phyloP scores from a whole-genome alignment of 805 yeast species.

The Komagataella ulmi region DNA sequence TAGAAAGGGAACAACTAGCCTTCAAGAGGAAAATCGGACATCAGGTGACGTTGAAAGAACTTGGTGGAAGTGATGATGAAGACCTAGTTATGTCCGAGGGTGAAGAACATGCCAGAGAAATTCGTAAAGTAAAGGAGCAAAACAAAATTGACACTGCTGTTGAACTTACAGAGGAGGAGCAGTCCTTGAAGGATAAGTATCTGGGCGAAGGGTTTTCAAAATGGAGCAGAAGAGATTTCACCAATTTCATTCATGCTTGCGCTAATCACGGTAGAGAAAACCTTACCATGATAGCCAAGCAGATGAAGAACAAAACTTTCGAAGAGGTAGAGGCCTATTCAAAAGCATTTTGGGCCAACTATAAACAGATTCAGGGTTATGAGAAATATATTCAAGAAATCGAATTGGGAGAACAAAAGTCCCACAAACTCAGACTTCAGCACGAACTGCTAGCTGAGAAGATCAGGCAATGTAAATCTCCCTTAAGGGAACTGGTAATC shows the following conservation, averaged over 20 bases:
- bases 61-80: slow-evolving; percentile 11
- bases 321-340: slow-evolving; percentile 77
- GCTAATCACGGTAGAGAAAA: slow-evolving; percentile 77
- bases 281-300: slow-evolving; percentile 54
- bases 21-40: slow-evolving; percentile 56
- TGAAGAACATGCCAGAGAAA: slow-evolving; percentile 19
- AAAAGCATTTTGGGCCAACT: slow-evolving; percentile 68
- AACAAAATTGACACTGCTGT: slow-evolving; percentile 64
- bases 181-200: slow-evolving; percentile 41
- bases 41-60: slow-evolving; percentile 44
- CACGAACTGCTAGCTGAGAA: slow-evolving; percentile 72
- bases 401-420: slow-evolving; percentile 81
- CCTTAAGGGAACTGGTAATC: slow-evolving; percentile 63
- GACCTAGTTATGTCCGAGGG: slow-evolving; percentile 20
- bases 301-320: slow-evolving; percentile 66
- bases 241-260: slow-evolving; percentile 59
- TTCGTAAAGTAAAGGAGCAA: slow-evolving; percentile 44
- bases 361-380: slow-evolving; percentile 73
- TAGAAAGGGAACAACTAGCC: slow-evolving; percentile 71
- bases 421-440: slow-evolving; percentile 50
- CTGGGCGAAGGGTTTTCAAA: slow-evolving; percentile 57
- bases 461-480: slow-evolving; percentile 55
- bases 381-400: slow-evolving; percentile 74
- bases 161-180: slow-evolving; percentile 77
- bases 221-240: slow-evolving; percentile 85